These are phyloP conservation scores for Melocanna baccifera DNA, from an alignment of 176 grass and related monocot genomes.

Conservation along the genomic window DNA sequence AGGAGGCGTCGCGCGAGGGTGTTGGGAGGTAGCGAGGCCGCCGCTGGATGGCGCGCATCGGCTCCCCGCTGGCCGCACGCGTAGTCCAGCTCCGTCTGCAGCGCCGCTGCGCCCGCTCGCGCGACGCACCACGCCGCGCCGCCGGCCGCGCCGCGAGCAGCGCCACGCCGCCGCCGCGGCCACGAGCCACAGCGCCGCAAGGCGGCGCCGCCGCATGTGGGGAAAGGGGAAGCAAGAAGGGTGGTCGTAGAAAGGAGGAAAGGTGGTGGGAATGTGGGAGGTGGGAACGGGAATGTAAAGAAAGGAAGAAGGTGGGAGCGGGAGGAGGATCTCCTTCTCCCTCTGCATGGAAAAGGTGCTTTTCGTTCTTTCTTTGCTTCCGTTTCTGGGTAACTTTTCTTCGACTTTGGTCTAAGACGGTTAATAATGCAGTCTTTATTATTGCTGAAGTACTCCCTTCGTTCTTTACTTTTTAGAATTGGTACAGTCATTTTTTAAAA, in stretches of 20 bases:
- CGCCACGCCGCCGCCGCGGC: not conserved
- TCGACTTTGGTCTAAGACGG: too few species aligned
- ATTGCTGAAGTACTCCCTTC: too few species aligned
- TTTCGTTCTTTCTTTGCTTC: not conserved
- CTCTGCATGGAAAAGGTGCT: not conserved
- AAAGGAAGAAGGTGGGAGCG: not conserved
- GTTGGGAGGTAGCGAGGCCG: conserved; percentile 68
- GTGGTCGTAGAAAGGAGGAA: not conserved
- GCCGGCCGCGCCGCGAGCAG: not conserved
- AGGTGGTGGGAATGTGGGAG: conserved; percentile 27
- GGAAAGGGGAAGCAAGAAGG: too few species aligned
- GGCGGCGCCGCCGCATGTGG: conserved; percentile 16
- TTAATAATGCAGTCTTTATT: not conserved
- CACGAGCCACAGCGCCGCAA: not conserved
- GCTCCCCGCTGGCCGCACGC: conserved; percentile 59
- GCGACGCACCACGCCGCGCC: conserved; percentile 62
- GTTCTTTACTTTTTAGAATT: too few species aligned
- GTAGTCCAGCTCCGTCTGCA: conserved; percentile 65
- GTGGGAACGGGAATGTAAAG: not conserved
- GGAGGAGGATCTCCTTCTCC: conserved; percentile 9
- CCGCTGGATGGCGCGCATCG: conserved; percentile 62
- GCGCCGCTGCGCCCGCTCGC: conserved; percentile 30
- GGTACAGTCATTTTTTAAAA: too few species aligned
- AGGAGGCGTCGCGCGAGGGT: conserved; percentile 74
- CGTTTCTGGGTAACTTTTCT: not conserved